Evolutionary conservation across 345 rosid genomes (phyloP).

Genomic region (Streptanthus diversifolius): DNA sequence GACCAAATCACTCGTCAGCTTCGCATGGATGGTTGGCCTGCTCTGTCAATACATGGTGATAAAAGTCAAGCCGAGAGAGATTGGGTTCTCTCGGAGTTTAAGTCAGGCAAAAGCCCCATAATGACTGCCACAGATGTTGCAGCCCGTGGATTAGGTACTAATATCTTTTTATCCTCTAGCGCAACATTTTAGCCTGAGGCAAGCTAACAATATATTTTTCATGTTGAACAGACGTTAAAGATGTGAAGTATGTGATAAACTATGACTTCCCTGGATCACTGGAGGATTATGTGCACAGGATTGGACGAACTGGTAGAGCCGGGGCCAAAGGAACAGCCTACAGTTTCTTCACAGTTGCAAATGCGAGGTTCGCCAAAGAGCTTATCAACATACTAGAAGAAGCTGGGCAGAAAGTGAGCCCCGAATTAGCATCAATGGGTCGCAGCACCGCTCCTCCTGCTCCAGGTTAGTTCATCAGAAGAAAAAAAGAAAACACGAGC

Average conservation of each 20-base stretch:
- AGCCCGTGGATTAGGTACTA: conserved; percentile 96
- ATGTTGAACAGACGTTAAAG: conserved; percentile 80
- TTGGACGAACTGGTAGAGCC: conserved; percentile 98
- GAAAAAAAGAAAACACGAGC: background rate
- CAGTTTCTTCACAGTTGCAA: conserved; percentile 91
- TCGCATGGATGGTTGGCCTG: conserved; percentile 99
- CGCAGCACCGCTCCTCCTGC: conserved; percentile 91
- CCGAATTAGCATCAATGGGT: conserved; percentile 91
- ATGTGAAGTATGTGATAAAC: conserved; percentile 89
- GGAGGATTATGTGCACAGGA: conserved; percentile 97
- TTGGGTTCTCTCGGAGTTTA: conserved; percentile 99
- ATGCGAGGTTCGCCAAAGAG: conserved; percentile 96
- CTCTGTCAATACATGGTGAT: conserved; percentile 97
- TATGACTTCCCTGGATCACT: conserved; percentile 99
- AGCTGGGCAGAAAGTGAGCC: conserved; percentile 95
- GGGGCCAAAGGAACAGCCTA: conserved; percentile 99
- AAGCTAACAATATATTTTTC: conserved; percentile 15
- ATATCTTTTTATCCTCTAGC: background rate
- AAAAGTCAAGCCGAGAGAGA: conserved; percentile 99
- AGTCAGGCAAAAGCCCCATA: conserved; percentile 95
- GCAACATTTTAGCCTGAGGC: background rate
- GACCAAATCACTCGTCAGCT: conserved; percentile 97
- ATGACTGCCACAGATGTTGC: conserved; percentile 99
- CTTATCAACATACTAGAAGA: conserved; percentile 82
- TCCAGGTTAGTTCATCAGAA: conserved; percentile 51